phyloP scores from a whole-genome alignment of 2,329 filamentous ascomycete species.

The Cladobotryum protrusum region DNA sequence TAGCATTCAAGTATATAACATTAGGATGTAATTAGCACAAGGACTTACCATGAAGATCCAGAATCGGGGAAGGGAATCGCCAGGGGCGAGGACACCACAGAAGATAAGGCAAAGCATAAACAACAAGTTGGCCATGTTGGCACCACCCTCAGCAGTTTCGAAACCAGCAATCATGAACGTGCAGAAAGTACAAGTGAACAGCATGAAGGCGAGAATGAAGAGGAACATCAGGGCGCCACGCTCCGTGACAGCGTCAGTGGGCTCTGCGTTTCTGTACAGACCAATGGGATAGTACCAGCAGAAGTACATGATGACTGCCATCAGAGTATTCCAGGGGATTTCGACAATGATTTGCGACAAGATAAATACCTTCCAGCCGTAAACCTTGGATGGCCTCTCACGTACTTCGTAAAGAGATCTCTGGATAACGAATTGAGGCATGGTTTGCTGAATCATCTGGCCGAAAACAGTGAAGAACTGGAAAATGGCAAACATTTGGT shows the following conservation, averaged over 20 bases:
- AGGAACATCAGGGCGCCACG: constrained; percentile 77
- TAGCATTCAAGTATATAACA: background rate
- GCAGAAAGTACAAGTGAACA: constrained; percentile 78
- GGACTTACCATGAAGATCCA: constrained; percentile 65
- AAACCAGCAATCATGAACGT: constrained; percentile 71
- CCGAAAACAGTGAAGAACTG: constrained; percentile 78
- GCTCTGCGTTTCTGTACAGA: constrained; percentile 62
- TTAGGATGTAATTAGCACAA: background rate
- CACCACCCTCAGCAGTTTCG: constrained; percentile 67
- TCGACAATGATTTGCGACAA: constrained; percentile 78
- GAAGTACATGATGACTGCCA: constrained; percentile 70
- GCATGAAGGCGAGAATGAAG: constrained; percentile 65
- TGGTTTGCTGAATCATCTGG: constrained; percentile 70
- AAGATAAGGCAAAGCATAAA: constrained; percentile 71
- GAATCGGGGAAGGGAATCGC: constrained; percentile 59
- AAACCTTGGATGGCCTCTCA: constrained; percentile 77
- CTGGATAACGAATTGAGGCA: constrained; percentile 81
- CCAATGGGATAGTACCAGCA: constrained; percentile 85
- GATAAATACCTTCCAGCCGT: constrained; percentile 82
- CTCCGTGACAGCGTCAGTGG: constrained; percentile 54
- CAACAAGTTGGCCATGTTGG: constrained; percentile 68
- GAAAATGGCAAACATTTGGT: constrained; percentile 83
- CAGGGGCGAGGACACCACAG: constrained; percentile 65
- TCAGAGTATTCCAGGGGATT: constrained; percentile 74
- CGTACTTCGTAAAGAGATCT: constrained; percentile 78